These are phyloP conservation scores for Leccinum uliginosum DNA, from an alignment of 768 basidiomycete genomes.

Conservation along the genomic window DNA sequence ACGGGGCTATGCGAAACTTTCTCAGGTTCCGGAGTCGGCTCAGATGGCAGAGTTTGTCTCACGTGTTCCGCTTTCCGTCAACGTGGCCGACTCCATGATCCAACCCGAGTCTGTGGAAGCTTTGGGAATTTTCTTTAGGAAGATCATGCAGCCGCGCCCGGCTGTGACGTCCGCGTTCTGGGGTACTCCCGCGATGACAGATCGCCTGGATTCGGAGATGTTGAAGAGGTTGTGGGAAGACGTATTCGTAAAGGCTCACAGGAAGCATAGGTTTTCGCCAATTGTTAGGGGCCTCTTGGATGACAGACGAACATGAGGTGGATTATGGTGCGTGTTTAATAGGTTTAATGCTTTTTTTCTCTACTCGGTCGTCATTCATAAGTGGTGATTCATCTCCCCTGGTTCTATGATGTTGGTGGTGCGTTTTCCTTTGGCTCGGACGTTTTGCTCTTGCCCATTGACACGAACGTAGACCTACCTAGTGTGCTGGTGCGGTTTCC, in stretches of 20 bases:
- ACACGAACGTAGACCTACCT: not conserved
- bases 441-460: not conserved
- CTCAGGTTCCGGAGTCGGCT: not conserved
- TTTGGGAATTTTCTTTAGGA: slow-evolving; percentile 15
- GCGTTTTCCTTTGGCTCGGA: not conserved
- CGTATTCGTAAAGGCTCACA: slow-evolving; percentile 16
- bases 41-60: not conserved
- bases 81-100: slow-evolving; percentile 17
- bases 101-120: slow-evolving; percentile 14
- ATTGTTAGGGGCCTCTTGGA: not conserved
- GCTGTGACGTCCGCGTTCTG: slow-evolving; percentile 5
- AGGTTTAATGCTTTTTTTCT: not conserved
- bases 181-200: slow-evolving; percentile 6
- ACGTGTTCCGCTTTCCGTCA: slow-evolving; percentile 8
- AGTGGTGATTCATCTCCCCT: not conserved
- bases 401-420: not conserved
- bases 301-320: not conserved
- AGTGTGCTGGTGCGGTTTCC: not conserved
- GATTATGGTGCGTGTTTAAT: not conserved
- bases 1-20: not conserved
- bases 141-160: slow-evolving; percentile 7
- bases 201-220: slow-evolving; percentile 13
- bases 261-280: not conserved
- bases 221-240: slow-evolving; percentile 15
- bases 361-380: not conserved